These are phyloP conservation scores for Rhynchosporium secalis DNA, from an alignment of 2,329 filamentous ascomycete species.

Conservation along the genomic window DNA sequence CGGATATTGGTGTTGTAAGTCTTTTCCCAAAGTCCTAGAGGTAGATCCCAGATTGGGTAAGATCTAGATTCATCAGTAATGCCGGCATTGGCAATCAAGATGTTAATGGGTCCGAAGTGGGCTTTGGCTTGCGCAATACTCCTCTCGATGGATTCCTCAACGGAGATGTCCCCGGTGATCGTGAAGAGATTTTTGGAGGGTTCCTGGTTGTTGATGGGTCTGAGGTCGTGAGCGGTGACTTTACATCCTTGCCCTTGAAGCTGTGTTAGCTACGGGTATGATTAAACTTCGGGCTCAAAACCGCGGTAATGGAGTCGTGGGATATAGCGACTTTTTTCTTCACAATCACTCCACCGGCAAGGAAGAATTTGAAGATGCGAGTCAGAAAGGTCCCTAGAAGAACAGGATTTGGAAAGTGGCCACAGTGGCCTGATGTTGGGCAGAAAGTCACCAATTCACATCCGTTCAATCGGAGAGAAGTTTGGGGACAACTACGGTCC, in stretches of 20 bases:
- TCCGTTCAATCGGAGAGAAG: background rate
- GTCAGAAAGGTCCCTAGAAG: background rate
- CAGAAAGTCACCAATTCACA: background rate
- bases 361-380: background rate
- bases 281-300: background rate
- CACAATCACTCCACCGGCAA: background rate
- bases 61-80: conserved; percentile 51
- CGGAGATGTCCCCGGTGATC: conserved; percentile 49
- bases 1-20: conserved; percentile 51
- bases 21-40: conserved; percentile 52
- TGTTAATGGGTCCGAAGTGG: conserved; percentile 51
- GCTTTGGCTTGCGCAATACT: conserved; percentile 45
- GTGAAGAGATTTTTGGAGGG: conserved; percentile 42
- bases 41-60: conserved; percentile 54
- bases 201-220: conserved; percentile 40
- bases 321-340: background rate
- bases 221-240: conserved; percentile 53
- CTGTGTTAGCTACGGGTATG: background rate
- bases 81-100: conserved; percentile 54
- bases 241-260: conserved; percentile 48
- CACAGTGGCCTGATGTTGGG: background rate
- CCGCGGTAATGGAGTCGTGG: background rate
- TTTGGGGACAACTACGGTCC: background rate
- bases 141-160: conserved; percentile 47
- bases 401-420: background rate